Evolutionary conservation across 2,329 filamentous ascomycete species (phyloP), one percentile per base, ranked within the genome.

Genomic region (Sclerotinia sclerotiorum): DNA sequence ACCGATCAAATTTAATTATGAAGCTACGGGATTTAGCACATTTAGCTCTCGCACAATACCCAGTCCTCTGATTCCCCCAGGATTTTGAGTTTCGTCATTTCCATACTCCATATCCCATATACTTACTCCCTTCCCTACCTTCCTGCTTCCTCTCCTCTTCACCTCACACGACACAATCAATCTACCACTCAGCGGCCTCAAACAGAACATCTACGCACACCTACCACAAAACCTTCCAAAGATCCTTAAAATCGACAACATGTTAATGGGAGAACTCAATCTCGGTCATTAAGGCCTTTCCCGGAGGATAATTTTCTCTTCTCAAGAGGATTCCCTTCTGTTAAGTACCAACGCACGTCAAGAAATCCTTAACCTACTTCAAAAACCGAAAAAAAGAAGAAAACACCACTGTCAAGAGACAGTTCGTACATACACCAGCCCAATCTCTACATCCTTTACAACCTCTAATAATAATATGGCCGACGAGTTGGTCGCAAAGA

Each of bases 391-490:
- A 35, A 35, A 35, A 10, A 35, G 10, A 35, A 35, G 21, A 49
- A 24, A 11, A 8, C 17, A 27, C 1, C 8, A 39, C 39, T 24
- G 13, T 32, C 46, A 27, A 51, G 19, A 29, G 29, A 6, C 44
- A n/a, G 19, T 21, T 17, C 13, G 4, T 49, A 62, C 27, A 35
- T 15, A 49, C 7, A 19, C 29, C 24, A 49, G 27, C 8, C 19
- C 5, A n/a, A 62, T 35, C 29, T 24, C 6, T 46, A 62, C 4
- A 39, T 15, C 27, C 39, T 21, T 44, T 48, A 46, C 46, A 13
- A 24, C 6, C 21, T n/a, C 24, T 21, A 32, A 51, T 24, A 70
- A 70, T 39, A 70, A 55, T 24, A 72, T 70, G 69, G 54, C 65
- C 19, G 69, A 69, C 21, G 70, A 58, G 54, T 55, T 39, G 6